Percentiles rank a stretch among this genome's conserved stretches.
Evolutionary conservation across 192 early-diverging fungal species (phyloP).

Genomic region (Piromyces finnis): DNA sequence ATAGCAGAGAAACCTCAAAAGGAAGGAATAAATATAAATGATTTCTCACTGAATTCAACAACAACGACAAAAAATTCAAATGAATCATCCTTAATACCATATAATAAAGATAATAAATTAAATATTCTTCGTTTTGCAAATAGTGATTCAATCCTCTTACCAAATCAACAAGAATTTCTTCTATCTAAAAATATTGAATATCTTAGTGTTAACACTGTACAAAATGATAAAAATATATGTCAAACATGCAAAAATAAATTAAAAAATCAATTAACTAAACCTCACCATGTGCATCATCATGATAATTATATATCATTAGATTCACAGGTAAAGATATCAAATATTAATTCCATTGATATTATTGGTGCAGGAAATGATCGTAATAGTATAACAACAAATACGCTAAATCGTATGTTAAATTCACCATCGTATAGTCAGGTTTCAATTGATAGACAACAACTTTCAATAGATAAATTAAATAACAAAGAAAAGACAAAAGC

Average conservation of each 20-base stretch:
- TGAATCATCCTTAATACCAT: neutral
- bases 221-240: neutral
- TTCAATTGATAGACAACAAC: neutral
- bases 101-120: neutral
- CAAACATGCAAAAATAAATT: neutral
- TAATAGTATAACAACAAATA: neutral
- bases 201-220: neutral
- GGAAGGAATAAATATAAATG: neutral
- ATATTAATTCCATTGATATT: neutral
- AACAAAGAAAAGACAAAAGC: neutral
- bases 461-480: neutral
- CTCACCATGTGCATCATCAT: neutral
- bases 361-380: neutral
- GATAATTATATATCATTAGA: neutral
- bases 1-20: neutral
- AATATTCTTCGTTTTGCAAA: neutral
- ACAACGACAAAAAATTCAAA: neutral
- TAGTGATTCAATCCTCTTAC: neutral
- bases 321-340: neutral
- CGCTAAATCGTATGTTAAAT: neutral
- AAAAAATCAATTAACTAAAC: neutral
- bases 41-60: neutral
- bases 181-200: neutral
- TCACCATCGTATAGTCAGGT: neutral
- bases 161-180: neutral